Evolutionary conservation across 768 basidiomycete genomes (phyloP).

Genomic region (Filobasidium floriforme): DNA sequence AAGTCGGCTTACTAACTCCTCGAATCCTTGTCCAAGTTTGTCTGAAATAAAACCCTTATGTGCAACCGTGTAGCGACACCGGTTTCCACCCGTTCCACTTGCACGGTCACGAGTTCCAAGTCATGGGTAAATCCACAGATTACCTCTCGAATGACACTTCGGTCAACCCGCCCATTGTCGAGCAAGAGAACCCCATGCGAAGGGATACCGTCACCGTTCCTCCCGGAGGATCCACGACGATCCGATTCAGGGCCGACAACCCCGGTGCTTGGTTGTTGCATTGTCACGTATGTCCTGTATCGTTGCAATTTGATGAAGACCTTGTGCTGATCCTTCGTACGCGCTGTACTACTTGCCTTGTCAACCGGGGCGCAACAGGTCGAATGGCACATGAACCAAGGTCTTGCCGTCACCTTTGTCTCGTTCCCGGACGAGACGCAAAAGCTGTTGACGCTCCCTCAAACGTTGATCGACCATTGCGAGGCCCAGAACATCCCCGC

Average conservation of each 20-base stretch:
- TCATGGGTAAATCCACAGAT: conserved; percentile 64
- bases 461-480: conserved; percentile 65
- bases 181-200: conserved; percentile 82
- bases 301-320: no score
- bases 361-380: conserved; percentile 32
- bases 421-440: conserved; percentile 71
- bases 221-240: conserved; percentile 57
- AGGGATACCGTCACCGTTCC: conserved; percentile 80
- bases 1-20: not conserved
- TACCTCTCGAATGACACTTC: conserved; percentile 61
- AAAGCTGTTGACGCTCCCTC: conserved; percentile 52
- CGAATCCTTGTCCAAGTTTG: conserved; percentile 10
- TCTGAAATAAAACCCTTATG: conserved; percentile 10
- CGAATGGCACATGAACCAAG: conserved; percentile 37
- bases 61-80: conserved; percentile 27
- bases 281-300: conserved; percentile 52
- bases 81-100: conserved; percentile 59
- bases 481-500: conserved; percentile 53
- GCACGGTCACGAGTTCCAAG: conserved; percentile 79
- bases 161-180: conserved; percentile 70
- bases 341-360: no score
- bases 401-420: conserved; percentile 76
- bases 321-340: not conserved
- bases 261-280: conserved; percentile 66
- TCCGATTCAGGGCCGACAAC: conserved; percentile 80